A percentile compares a stretch with the other conserved stretches of the same genome.
Conservation (phyloP, 2,329 filamentous ascomycete species). For the Cladosporium velox region DNA sequence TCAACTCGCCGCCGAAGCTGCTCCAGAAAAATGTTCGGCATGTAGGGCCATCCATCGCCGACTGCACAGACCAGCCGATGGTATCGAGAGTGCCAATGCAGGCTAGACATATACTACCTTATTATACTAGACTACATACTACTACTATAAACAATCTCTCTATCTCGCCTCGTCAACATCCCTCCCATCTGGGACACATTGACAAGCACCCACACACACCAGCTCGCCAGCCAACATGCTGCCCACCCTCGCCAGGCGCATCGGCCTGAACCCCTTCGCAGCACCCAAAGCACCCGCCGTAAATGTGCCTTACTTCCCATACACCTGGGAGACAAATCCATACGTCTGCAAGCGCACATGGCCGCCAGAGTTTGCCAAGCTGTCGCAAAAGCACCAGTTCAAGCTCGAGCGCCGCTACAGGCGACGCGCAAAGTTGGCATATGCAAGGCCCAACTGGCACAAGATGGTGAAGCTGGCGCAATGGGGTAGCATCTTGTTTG, state of each 20-base stretch:
- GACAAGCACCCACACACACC: neutral
- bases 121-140: neutral
- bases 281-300: slow-evolving; percentile 16
- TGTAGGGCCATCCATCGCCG: neutral
- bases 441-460: slow-evolving; percentile 63
- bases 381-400: slow-evolving; percentile 73
- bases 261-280: slow-evolving; percentile 17
- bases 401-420: slow-evolving; percentile 78
- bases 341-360: slow-evolving; percentile 71
- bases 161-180: slow-evolving; percentile 6
- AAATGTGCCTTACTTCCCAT: slow-evolving; percentile 30
- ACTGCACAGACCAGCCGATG: slow-evolving; percentile 4
- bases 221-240: slow-evolving; percentile 14
- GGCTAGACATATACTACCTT: neutral
- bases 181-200: slow-evolving; percentile 11
- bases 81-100: neutral
- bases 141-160: neutral
- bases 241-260: slow-evolving; percentile 11
- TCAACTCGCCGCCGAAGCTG: slow-evolving; percentile 1
- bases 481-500: slow-evolving; percentile 58
- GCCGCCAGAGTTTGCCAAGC: slow-evolving; percentile 73
- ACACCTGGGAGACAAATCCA: slow-evolving; percentile 54
- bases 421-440: slow-evolving; percentile 64
- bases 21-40: slow-evolving; percentile 18
- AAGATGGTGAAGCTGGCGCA: slow-evolving; percentile 67